phyloP scores from a whole-genome alignment of 768 basidiomycete species.

The Rhodosporidiobolus odoratus region DNA sequence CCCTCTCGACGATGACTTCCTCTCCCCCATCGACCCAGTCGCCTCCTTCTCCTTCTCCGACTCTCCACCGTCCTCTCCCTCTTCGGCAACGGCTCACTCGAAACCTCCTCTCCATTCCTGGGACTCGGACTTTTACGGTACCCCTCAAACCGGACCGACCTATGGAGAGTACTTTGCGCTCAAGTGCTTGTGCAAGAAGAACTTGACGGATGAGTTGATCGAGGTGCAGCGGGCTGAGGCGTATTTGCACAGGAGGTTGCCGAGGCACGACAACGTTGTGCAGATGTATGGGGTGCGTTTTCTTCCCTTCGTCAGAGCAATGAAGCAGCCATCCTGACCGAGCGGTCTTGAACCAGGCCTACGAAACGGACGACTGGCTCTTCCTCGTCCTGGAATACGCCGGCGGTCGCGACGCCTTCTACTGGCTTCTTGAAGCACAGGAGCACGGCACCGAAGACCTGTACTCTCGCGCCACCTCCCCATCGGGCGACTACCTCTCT shows the following conservation, averaged over 20 bases:
- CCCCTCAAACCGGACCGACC: constrained; percentile 49
- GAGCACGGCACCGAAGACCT: constrained; percentile 50
- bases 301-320: not conserved
- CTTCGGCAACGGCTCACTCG: constrained; percentile 25
- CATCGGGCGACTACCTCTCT: constrained; percentile 8
- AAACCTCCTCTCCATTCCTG: constrained; percentile 22
- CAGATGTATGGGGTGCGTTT: constrained; percentile 66
- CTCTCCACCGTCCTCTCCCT: constrained; percentile 23
- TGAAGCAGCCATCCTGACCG: not conserved
- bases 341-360: constrained; percentile 58
- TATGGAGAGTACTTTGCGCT: constrained; percentile 71
- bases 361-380: constrained; percentile 85
- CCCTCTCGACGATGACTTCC: constrained; percentile 27
- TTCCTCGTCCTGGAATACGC: constrained; percentile 92
- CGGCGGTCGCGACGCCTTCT: constrained; percentile 94
- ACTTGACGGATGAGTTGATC: constrained; percentile 81
- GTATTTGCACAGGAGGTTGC: constrained; percentile 88
- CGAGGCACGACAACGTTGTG: constrained; percentile 85
- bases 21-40: constrained; percentile 37
- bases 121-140: constrained; percentile 46
- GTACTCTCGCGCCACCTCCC: constrained; percentile 40
- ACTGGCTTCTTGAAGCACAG: constrained; percentile 92
- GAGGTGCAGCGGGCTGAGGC: constrained; percentile 89
- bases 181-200: constrained; percentile 90
- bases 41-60: constrained; percentile 33